Evolutionary conservation across 1,284 basidiomycete species (phyloP).

Genomic region (Acaromyces ingoldii): DNA sequence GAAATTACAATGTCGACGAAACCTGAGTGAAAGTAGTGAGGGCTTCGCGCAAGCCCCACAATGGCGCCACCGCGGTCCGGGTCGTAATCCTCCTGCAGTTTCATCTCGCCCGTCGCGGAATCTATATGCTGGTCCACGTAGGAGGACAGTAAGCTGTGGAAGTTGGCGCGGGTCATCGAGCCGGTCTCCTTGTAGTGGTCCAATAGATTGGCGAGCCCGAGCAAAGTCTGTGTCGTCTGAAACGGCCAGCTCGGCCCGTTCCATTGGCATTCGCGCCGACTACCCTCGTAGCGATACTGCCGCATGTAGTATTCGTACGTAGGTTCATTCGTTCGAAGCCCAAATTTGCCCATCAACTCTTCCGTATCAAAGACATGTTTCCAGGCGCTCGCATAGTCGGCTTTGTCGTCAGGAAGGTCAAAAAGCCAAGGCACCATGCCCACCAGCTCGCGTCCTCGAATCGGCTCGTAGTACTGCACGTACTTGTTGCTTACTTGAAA

Average conservation of each 20-base stretch:
- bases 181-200: slow-evolving; percentile 5
- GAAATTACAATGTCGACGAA: slow-evolving; percentile 10
- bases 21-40: slow-evolving; percentile 12
- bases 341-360: not conserved
- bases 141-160: not conserved
- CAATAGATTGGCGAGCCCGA: slow-evolving; percentile 7
- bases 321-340: slow-evolving; percentile 7
- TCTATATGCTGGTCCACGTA: slow-evolving; percentile 6
- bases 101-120: not conserved
- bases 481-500: slow-evolving; percentile 8
- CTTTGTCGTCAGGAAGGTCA: slow-evolving; percentile 4
- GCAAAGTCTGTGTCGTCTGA: slow-evolving; percentile 9
- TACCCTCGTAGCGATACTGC: slow-evolving; percentile 10
- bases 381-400: slow-evolving; percentile 4
- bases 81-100: slow-evolving; percentile 11
- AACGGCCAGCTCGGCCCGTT: slow-evolving; percentile 11
- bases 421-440: slow-evolving; percentile 8
- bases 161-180: slow-evolving; percentile 1
- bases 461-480: slow-evolving; percentile 9
- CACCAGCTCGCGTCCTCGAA: slow-evolving; percentile 8
- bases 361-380: slow-evolving; percentile 1
- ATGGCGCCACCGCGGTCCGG: slow-evolving; percentile 1
- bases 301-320: slow-evolving; percentile 10
- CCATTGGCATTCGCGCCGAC: slow-evolving; percentile 9
- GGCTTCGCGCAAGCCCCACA: slow-evolving; percentile 6